Evolutionary conservation across 1,284 basidiomycete species (phyloP).

Genomic region (Rhodotorula sp.): DNA sequence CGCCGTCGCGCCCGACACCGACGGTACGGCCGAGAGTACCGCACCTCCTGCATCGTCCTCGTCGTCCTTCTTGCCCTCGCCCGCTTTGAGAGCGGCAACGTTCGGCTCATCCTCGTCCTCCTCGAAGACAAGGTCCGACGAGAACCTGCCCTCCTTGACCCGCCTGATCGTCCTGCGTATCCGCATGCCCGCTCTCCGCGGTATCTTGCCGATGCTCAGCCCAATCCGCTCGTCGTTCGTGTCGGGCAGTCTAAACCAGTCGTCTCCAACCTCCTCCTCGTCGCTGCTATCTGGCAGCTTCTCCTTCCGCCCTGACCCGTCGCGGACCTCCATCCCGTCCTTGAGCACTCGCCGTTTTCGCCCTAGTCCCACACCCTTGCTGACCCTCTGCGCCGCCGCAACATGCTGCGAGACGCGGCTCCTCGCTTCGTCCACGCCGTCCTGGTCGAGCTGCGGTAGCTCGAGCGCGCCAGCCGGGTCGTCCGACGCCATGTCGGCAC

Average conservation of each 20-base stretch:
- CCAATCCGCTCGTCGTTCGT: neutral
- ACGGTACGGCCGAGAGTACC: neutral
- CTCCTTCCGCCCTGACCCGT: neutral
- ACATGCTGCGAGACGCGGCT: too few species aligned
- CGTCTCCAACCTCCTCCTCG: slow-evolving; percentile 22
- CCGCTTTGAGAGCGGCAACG: neutral
- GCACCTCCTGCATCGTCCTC: neutral
- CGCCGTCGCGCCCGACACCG: neutral
- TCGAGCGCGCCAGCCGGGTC: neutral
- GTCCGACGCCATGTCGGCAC: too few species aligned
- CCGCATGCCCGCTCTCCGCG: neutral
- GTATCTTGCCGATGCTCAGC: slow-evolving; percentile 9
- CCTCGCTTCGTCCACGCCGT: neutral
- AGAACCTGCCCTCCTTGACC: neutral
- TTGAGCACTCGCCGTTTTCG: neutral
- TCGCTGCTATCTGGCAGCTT: neutral
- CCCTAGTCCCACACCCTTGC: too few species aligned
- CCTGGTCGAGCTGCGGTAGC: neutral
- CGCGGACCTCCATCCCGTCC: neutral
- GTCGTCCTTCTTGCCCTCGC: neutral
- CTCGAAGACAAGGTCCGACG: neutral
- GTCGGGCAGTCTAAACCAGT: slow-evolving; percentile 6
- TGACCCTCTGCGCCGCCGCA: too few species aligned
- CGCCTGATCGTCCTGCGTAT: neutral
- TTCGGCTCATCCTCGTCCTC: neutral